Conservation (phyloP, 140 eudicot genomes). For the Oenanthe javanica region DNA sequence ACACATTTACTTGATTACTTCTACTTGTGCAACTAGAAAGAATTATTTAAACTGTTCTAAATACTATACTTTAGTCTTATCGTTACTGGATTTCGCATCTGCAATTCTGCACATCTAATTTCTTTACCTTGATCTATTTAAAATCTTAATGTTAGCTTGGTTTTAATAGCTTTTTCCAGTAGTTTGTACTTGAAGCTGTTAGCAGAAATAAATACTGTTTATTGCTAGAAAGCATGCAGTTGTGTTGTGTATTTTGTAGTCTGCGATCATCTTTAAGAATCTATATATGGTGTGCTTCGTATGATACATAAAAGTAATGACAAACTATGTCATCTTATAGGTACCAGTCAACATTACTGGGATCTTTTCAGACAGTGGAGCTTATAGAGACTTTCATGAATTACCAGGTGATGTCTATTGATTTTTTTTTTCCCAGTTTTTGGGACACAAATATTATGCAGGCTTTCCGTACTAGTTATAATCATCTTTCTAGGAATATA, state of each 20-base stretch:
- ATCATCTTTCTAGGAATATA: not conserved
- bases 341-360: constrained; percentile 89
- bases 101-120: not conserved
- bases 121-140: not conserved
- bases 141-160: not conserved
- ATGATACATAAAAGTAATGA: not conserved
- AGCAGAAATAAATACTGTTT: not conserved
- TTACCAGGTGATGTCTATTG: constrained; percentile 58
- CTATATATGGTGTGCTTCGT: not conserved
- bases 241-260: not conserved
- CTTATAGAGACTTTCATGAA: constrained; percentile 97
- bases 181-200: not conserved
- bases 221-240: not conserved
- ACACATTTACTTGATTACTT: not conserved
- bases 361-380: constrained; percentile 89
- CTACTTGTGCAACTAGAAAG: not conserved
- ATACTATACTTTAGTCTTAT: not conserved
- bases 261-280: not conserved
- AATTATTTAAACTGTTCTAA: not conserved
- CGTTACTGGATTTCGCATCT: not conserved
- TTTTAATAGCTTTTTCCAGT: not conserved
- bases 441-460: not conserved
- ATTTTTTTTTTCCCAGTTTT: too few species aligned
- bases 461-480: not conserved
- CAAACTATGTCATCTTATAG: constrained; percentile 21